These are phyloP conservation scores for Gloeophyllum trabeum DNA, from an alignment of 768 basidiomycete genomes.

Conservation along the genomic window DNA sequence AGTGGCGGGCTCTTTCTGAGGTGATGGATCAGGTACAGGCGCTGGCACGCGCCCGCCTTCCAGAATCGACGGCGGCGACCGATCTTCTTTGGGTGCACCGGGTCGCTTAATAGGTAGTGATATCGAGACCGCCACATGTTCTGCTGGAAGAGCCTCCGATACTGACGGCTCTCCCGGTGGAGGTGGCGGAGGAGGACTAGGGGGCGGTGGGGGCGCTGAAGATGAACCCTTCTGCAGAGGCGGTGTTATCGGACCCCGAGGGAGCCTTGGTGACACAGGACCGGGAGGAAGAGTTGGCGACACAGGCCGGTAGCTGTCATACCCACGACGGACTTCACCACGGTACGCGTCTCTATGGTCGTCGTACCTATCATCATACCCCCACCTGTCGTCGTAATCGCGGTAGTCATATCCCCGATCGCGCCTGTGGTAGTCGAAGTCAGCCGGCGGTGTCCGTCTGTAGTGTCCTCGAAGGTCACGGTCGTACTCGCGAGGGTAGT, in stretches of 20 bases:
- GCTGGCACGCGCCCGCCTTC: too few relatives aligned
- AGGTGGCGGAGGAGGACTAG: neutral
- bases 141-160: constrained; percentile 19
- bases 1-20: too few relatives aligned
- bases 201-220: constrained; percentile 14
- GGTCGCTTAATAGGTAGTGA: constrained; percentile 22
- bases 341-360: constrained; percentile 10
- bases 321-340: neutral
- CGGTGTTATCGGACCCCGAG: neutral
- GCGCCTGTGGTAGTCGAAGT: neutral
- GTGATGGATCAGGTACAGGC: too few relatives aligned
- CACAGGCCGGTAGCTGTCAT: neutral
- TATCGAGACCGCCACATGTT: constrained; percentile 30
- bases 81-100: constrained; percentile 1
- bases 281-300: neutral
- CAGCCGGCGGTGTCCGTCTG: neutral
- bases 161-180: too few relatives aligned
- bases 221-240: constrained; percentile 11
- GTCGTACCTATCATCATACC: constrained; percentile 18
- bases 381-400: neutral
- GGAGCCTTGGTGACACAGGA: neutral
- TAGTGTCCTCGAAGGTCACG: neutral
- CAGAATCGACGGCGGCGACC: neutral
- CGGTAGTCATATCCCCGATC: neutral
- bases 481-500: neutral